These are phyloP conservation scores for Xylariaceae sp. DNA, from an alignment of 2,329 filamentous ascomycete genomes.

Conservation along the genomic window DNA sequence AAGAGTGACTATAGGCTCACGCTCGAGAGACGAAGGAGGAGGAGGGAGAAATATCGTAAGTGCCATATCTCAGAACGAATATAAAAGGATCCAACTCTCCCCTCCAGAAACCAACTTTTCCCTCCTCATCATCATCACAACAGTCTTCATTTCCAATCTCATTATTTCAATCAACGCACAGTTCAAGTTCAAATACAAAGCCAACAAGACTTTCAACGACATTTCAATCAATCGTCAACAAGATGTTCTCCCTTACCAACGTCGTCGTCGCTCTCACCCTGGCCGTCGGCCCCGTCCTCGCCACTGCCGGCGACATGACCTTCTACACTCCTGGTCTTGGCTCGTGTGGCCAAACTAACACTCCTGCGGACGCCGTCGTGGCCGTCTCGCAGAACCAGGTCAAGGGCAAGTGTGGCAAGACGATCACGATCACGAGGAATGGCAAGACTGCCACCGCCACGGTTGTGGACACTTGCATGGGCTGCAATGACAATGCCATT, in stretches of 20 bases:
- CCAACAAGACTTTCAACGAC: background rate
- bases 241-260: conserved; percentile 13
- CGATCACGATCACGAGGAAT: conserved; percentile 23
- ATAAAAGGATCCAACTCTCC: no score
- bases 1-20: no score
- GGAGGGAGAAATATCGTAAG: no score
- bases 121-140: no score
- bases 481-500: conserved; percentile 24
- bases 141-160: no score
- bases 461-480: conserved; percentile 29
- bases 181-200: background rate
- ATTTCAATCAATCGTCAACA: background rate
- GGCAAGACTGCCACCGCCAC: conserved; percentile 24
- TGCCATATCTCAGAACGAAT: no score
- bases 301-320: conserved; percentile 26
- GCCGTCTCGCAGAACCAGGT: conserved; percentile 23
- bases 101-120: no score
- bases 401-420: conserved; percentile 25
- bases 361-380: conserved; percentile 20
- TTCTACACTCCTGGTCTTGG: conserved; percentile 25
- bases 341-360: conserved; percentile 22
- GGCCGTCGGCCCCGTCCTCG: conserved; percentile 15
- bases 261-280: conserved; percentile 16
- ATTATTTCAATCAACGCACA: background rate
- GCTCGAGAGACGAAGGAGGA: no score